Conservation (phyloP, 2,329 filamentous ascomycete genomes). For the Alternaria brassicicola region DNA sequence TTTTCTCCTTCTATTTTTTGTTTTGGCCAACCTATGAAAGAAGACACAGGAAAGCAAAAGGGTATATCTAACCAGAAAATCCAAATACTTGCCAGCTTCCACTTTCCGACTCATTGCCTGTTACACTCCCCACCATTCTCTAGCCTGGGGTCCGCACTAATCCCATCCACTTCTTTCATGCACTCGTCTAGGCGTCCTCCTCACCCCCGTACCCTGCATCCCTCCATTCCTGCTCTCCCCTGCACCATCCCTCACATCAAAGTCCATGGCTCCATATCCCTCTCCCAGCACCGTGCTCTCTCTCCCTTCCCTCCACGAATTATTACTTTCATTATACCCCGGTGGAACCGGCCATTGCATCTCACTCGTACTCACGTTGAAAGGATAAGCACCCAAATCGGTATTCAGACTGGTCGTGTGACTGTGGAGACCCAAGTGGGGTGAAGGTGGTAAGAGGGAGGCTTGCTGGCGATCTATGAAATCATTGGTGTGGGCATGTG, state of each 20-base stretch:
- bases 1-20: background rate
- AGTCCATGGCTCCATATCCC: background rate
- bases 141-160: background rate
- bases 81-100: background rate
- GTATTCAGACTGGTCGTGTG: slow-evolving; percentile 19
- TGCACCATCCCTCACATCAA: background rate
- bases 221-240: background rate
- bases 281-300: slow-evolving; percentile 14
- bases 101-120: background rate
- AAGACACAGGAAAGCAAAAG: background rate
- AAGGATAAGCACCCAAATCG: slow-evolving; percentile 24
- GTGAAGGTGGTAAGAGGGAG: slow-evolving; percentile 7
- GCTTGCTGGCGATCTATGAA: slow-evolving; percentile 1
- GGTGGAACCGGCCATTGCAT: slow-evolving; percentile 30
- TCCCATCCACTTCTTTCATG: slow-evolving; percentile 18
- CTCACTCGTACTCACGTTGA: slow-evolving; percentile 17
- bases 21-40: background rate
- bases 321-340: slow-evolving; percentile 17
- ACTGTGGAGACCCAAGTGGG: background rate
- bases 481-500: background rate
- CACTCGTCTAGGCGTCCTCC: slow-evolving; percentile 11
- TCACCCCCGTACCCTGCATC: background rate
- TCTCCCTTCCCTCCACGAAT: slow-evolving; percentile 1
- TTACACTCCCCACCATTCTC: background rate
- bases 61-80: background rate